Conservation (phyloP, 139 green algal genomes). For the Deuterostichococcus epilithicus region DNA sequence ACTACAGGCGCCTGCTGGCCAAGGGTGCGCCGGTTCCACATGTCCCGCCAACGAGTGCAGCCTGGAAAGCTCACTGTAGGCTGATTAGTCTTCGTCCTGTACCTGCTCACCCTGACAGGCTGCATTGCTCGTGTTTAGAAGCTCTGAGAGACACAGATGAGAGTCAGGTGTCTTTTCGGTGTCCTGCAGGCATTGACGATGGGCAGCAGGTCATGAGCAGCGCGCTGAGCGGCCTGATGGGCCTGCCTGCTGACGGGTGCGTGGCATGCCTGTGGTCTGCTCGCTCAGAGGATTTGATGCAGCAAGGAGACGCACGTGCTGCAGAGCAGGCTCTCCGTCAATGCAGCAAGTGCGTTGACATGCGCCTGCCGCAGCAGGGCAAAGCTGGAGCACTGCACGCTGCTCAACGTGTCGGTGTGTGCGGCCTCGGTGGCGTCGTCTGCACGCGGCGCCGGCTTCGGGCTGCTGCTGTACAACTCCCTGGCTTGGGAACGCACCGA, state of each 20-base stretch:
- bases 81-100: no score
- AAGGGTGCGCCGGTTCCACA: constrained; percentile 12
- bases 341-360: no score
- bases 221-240: neutral
- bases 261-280: no score
- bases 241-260: neutral
- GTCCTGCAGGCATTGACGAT: neutral
- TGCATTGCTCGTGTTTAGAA: no score
- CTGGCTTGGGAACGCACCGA: constrained; percentile 60
- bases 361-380: no score
- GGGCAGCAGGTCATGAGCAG: neutral
- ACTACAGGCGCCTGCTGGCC: constrained; percentile 66
- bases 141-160: no score
- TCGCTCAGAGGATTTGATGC: no score
- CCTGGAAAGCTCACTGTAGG: no score
- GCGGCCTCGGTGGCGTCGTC: constrained; percentile 35
- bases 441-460: constrained; percentile 22
- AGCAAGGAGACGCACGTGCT: no score
- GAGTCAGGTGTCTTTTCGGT: neutral
- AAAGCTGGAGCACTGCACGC: constrained; percentile 27
- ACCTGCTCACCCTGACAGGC: no score
- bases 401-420: constrained; percentile 64
- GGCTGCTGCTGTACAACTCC: constrained; percentile 78
- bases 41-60: no score
- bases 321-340: no score